A percentile compares a stretch with the other conserved stretches of the same genome.
Conservation (phyloP, 2,329 filamentous ascomycete genomes). For the Penicillium nordicum region DNA sequence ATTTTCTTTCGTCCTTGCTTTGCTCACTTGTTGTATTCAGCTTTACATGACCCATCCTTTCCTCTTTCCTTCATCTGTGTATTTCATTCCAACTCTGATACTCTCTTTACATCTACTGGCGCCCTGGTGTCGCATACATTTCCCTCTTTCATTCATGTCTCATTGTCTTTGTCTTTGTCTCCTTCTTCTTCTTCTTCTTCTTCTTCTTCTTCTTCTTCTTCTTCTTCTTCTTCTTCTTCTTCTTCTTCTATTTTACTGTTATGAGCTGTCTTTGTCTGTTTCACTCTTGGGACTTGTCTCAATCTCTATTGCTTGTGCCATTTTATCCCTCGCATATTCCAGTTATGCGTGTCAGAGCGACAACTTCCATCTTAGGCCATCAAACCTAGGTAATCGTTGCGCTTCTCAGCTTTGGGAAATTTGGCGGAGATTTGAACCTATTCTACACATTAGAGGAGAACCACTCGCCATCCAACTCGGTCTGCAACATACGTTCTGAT, state of each 20-base stretch:
- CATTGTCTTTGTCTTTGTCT: slow-evolving; percentile 21
- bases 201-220: slow-evolving; percentile 16
- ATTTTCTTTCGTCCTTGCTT: background rate
- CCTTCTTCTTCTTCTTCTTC: slow-evolving; percentile 13
- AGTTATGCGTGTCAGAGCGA: background rate
- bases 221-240: slow-evolving; percentile 14
- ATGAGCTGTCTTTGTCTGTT: slow-evolving; percentile 10
- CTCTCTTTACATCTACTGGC: background rate
- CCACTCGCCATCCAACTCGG: background rate
- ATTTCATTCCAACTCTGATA: slow-evolving; percentile 2
- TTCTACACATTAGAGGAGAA: background rate
- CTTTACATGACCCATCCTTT: background rate
- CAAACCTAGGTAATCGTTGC: background rate
- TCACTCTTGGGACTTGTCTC: background rate
- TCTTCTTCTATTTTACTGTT: slow-evolving; percentile 11
- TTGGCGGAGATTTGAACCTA: background rate
- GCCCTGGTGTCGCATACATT: slow-evolving; percentile 5
- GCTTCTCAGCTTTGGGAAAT: background rate
- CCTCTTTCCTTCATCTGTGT: slow-evolving; percentile 3
- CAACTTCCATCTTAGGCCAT: background rate
- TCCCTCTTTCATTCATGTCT: slow-evolving; percentile 22
- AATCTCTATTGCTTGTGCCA: background rate
- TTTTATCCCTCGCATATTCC: background rate
- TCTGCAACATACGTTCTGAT: background rate
- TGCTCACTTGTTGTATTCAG: slow-evolving; percentile 2